These are phyloP conservation scores for Areca catechu DNA, from an alignment of 176 grass and related monocot species.

Conservation along the genomic window DNA sequence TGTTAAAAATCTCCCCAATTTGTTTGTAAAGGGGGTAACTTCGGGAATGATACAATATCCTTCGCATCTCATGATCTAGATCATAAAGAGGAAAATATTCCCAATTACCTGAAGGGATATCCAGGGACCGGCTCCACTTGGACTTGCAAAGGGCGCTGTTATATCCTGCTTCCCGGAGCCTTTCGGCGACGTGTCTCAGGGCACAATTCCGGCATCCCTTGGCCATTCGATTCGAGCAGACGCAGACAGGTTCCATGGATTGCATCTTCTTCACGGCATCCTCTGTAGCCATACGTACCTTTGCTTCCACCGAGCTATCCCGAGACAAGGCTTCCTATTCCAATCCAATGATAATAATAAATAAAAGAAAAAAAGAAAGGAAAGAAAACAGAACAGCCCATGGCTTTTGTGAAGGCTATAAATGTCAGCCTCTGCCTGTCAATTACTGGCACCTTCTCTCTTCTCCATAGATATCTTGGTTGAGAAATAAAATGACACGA, in stretches of 20 bases:
- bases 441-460: too few species aligned
- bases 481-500: too few species aligned
- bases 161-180: slow-evolving; percentile 52
- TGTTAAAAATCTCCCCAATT: too few species aligned
- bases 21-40: too few species aligned
- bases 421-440: too few species aligned
- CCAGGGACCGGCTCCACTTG: slow-evolving; percentile 64
- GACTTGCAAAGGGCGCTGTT: slow-evolving; percentile 76
- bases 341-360: too few species aligned
- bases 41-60: too few species aligned
- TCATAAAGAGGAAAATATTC: neutral
- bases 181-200: slow-evolving; percentile 34
- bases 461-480: too few species aligned
- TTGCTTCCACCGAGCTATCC: slow-evolving; percentile 53
- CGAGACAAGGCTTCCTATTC: slow-evolving; percentile 35
- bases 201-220: slow-evolving; percentile 51
- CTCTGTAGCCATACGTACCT: slow-evolving; percentile 44
- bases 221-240: slow-evolving; percentile 32
- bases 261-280: slow-evolving; percentile 36
- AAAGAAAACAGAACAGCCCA: too few species aligned
- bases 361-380: too few species aligned
- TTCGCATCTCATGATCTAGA: too few species aligned
- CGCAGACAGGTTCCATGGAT: slow-evolving; percentile 22
- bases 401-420: too few species aligned
- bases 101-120: slow-evolving; percentile 68